Evolutionary conservation across 2,329 filamentous ascomycete species (phyloP), one percentile per base, ranked within the genome.

Genomic region (Laburnicola sp.): DNA sequence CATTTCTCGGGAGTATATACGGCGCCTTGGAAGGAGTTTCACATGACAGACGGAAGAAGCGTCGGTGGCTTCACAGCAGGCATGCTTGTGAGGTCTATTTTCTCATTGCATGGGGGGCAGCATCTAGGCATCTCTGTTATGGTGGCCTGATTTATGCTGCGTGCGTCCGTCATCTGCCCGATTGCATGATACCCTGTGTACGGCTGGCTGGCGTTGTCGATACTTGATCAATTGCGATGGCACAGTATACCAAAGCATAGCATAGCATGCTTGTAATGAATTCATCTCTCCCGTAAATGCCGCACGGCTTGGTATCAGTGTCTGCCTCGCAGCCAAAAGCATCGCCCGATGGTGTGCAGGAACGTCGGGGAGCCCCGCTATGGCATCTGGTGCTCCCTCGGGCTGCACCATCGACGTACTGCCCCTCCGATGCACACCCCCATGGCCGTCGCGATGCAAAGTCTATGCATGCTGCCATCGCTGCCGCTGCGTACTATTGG

Each of bases 181-280:
- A 54, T 47, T 50, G 51, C 51, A 54, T 54, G 51, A 54, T 54
- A 51, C 52, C 52, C 51, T 36, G 11, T 46, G 27, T 41, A 39
- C 34, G 39, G 48, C 32, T 45, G 30, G 32, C 40, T 37, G 38
- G 38, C 38, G 38, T 40, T 40, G 30, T 32, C 30, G 7, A 32
- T 32, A 32, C 30, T 7, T 32, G 30, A 7, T 6, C 30, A 32
- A n/a, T n/a, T n/a, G n/a, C n/a, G n/a, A n/a, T n/a, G n/a, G n/a
- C n/a, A n/a, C n/a, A n/a, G n/a, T n/a, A n/a, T n/a, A n/a, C n/a
- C n/a, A n/a, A n/a, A n/a, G n/a, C 23, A 47, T 30, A 11, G 23
- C 34, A 10, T 40, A 37, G 46, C 39, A 16, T 16, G 30, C 32
- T 48, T 16, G 30, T 31, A 38, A 28, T 25, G 25, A 38, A 26